A percentile compares a stretch with the other conserved stretches of the same genome.
phyloP scores from a whole-genome alignment of 2,329 filamentous ascomycete genomes.

The Cordyceps farinosa region DNA sequence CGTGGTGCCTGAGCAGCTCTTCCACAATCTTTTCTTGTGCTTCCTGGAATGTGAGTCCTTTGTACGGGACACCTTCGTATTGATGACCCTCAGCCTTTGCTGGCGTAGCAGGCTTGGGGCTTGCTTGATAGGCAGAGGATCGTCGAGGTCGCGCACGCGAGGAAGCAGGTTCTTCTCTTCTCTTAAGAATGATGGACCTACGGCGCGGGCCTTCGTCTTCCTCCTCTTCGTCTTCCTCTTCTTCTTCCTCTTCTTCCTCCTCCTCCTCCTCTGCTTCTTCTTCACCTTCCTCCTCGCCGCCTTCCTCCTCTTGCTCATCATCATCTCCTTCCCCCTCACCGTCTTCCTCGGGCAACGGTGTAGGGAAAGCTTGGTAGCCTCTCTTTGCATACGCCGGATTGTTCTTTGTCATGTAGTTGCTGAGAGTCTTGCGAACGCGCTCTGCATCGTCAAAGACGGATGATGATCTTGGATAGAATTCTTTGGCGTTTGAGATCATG shows the following conservation, averaged over 20 bases:
- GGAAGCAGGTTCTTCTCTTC: slow-evolving; percentile 25
- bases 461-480: slow-evolving; percentile 72
- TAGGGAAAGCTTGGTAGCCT: slow-evolving; percentile 67
- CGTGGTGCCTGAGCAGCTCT: slow-evolving; percentile 66
- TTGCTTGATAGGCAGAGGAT: slow-evolving; percentile 31
- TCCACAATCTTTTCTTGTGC: slow-evolving; percentile 83
- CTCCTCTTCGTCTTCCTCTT: slow-evolving; percentile 31
- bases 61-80: slow-evolving; percentile 58
- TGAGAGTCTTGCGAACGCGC: slow-evolving; percentile 78
- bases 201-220: slow-evolving; percentile 26
- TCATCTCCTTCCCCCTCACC: slow-evolving; percentile 33
- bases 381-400: slow-evolving; percentile 76
- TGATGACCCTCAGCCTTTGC: slow-evolving; percentile 46
- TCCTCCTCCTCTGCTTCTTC: slow-evolving; percentile 28
- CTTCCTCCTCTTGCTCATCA: slow-evolving; percentile 36
- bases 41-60: slow-evolving; percentile 73
- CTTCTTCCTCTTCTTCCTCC: slow-evolving; percentile 25
- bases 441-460: slow-evolving; percentile 79
- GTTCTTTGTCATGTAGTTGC: slow-evolving; percentile 81
- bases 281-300: slow-evolving; percentile 25
- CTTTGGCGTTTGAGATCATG: slow-evolving; percentile 83
- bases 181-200: slow-evolving; percentile 37
- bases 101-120: slow-evolving; percentile 35
- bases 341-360: slow-evolving; percentile 62
- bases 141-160: slow-evolving; percentile 33